These are phyloP conservation scores for Helianthus annuus DNA, from an alignment of 129 eudicot species.

Conservation along the genomic window HanXRQr2.0-SUNRISE NC_035444.2:69359389-69359888, in stretches of 20 bases:
- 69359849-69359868: constrained; percentile 15
- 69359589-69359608: constrained; percentile 29
- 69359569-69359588: constrained; percentile 23
- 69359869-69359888: constrained; percentile 29
- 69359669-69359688: constrained; percentile 44
- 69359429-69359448: constrained; percentile 39
- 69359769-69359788: constrained; percentile 8
- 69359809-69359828: constrained; percentile 8
- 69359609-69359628: constrained; percentile 23
- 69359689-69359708: constrained; percentile 22
- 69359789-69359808: not conserved
- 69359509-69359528: constrained; percentile 26
- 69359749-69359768: constrained; percentile 22
- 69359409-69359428: constrained; percentile 22
- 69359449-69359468: constrained; percentile 27
- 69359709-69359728: constrained; percentile 22
- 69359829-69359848: constrained; percentile 23
- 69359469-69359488: constrained; percentile 39
- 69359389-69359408: constrained; percentile 33
- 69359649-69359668: constrained; percentile 13
- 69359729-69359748: constrained; percentile 18
- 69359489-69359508: constrained; percentile 37
- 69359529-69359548: constrained; percentile 46
- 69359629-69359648: constrained; percentile 26
- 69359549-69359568: constrained; percentile 44